Evolutionary conservation across 1,284 basidiomycete species (phyloP), one percentile per base, ranked within the genome.

Genomic region (Heterobasidion irregulare): DNA sequence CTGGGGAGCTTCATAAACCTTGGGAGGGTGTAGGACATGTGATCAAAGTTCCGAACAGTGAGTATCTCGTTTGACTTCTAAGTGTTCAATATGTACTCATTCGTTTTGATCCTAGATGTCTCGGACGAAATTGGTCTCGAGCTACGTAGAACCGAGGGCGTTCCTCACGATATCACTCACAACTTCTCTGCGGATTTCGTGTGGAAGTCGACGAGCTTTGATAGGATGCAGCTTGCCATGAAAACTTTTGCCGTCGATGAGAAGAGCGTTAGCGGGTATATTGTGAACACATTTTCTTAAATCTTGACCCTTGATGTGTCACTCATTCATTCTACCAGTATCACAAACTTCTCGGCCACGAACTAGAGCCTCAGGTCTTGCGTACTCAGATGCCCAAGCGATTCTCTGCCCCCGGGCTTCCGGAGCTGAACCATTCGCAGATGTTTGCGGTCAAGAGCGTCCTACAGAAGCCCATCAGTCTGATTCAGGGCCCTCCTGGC

Each of bases 361-460:
- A 98, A 70, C 84, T 90, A 45, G 95, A 89, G 65, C 93, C 95
- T 1, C 92, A 96, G 69, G 84, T 87, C 16, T 77, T 99, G 16
- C 80, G 86, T 46, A 91, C 88, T 0, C 90, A 95, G 69, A 98
- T 99, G 94, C 94, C 94, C 2, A 96, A 95, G 69, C 83, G 91
- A 18, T 98, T 99, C 70, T 97, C 95, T 2, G 97, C 96, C 0
- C 96, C 96, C 3, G 94, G 94, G 44, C 84, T 99, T 47, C 97
- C 97, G 3, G 97, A 99, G 70, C 86, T 99, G 64, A 99, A 99
- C 66, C 95, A 98, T 68, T 98, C 95, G 41, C 97, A 99, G 69
- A 98, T 99, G 89, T 95, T 92, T 69, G 97, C 97, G 1, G 97
- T 99, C 67, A 99, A 98, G 76, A 94, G 92, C 61, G 97, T 99